phyloP scores from a whole-genome alignment of 2,329 filamentous ascomycete genomes.

The Aspergillus sp. region DNA sequence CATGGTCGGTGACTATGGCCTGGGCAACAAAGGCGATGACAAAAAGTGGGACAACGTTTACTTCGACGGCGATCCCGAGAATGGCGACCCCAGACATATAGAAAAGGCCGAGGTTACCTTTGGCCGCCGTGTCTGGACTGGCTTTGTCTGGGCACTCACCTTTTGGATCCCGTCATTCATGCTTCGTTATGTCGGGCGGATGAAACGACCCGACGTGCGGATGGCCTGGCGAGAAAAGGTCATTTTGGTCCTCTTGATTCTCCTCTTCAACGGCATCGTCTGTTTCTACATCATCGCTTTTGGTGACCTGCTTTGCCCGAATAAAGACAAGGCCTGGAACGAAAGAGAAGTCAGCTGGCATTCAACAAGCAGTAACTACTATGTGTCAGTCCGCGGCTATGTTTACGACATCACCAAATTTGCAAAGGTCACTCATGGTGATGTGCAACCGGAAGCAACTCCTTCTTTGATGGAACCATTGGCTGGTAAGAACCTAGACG shows the following conservation, averaged over 20 bases:
- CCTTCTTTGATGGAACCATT: conserved; percentile 73
- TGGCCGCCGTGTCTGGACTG: conserved; percentile 77
- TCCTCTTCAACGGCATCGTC: conserved; percentile 77
- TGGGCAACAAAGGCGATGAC: conserved; percentile 83
- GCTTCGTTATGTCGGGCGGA: conserved; percentile 81
- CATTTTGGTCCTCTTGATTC: conserved; percentile 78
- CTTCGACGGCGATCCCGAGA: conserved; percentile 79
- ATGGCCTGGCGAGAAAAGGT: conserved; percentile 98
- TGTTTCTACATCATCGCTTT: conserved; percentile 93
- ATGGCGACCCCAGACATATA: conserved; percentile 76
- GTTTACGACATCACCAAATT: conserved; percentile 94
- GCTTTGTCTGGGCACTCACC: conserved; percentile 80
- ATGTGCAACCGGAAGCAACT: conserved; percentile 65
- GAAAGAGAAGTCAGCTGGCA: conserved; percentile 71
- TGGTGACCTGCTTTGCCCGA: conserved; percentile 83
- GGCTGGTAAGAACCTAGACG: conserved; percentile 76
- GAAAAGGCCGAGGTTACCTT: conserved; percentile 68
- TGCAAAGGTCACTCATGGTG: conserved; percentile 83
- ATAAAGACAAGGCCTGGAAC: conserved; percentile 88
- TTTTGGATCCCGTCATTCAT: conserved; percentile 93
- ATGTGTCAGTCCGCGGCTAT: conserved; percentile 81
- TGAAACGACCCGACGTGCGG: conserved; percentile 95
- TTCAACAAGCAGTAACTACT: conserved; percentile 75
- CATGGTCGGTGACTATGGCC: conserved; percentile 81
- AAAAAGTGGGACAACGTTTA: conserved; percentile 70